Percentiles rank a stretch among this genome's conserved stretches.
Conservation (phyloP, 2,329 filamentous ascomycete genomes). For the Coniochaeta sp. region DNA sequence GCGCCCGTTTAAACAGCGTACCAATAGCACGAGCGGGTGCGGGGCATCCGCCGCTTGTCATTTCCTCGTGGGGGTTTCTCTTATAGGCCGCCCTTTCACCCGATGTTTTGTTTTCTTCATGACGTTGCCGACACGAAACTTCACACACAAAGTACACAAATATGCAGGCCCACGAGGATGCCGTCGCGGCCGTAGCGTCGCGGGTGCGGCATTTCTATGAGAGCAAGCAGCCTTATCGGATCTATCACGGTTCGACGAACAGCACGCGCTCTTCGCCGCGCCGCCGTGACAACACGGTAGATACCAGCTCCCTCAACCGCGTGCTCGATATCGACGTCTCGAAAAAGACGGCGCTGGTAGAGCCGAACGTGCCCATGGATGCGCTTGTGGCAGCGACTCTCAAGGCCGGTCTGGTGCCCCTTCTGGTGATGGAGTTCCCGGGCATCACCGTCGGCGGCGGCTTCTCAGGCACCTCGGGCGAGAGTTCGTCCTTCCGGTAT, state of each 20-base stretch:
- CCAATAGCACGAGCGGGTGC: too few species aligned
- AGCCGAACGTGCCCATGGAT: conserved; percentile 66
- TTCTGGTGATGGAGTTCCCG: conserved; percentile 65
- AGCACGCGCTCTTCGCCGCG: conserved; percentile 56
- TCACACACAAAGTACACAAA: neutral
- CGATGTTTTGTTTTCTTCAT: neutral
- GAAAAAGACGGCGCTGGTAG: conserved; percentile 50
- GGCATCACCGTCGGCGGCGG: conserved; percentile 63
- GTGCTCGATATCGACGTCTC: conserved; percentile 53
- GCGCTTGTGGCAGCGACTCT: conserved; percentile 50
- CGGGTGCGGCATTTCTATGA: conserved; percentile 36
- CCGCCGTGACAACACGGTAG: conserved; percentile 48
- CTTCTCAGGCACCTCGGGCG: conserved; percentile 59
- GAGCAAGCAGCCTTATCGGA: conserved; percentile 52
- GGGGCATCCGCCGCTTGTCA: too few species aligned
- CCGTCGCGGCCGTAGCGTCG: conserved; percentile 34
- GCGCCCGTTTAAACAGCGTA: neutral
- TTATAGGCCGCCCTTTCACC: too few species aligned
- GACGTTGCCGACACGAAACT: neutral
- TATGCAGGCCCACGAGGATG: conserved; percentile 37
- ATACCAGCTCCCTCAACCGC: conserved; percentile 57
- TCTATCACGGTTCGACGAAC: conserved; percentile 72
- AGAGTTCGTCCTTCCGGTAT: conserved; percentile 59
- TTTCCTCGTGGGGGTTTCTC: too few species aligned
- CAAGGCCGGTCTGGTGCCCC: conserved; percentile 47